phyloP scores from a whole-genome alignment of 2,329 filamentous ascomycete genomes.

The Ceratocystis eucalypticola region DNA sequence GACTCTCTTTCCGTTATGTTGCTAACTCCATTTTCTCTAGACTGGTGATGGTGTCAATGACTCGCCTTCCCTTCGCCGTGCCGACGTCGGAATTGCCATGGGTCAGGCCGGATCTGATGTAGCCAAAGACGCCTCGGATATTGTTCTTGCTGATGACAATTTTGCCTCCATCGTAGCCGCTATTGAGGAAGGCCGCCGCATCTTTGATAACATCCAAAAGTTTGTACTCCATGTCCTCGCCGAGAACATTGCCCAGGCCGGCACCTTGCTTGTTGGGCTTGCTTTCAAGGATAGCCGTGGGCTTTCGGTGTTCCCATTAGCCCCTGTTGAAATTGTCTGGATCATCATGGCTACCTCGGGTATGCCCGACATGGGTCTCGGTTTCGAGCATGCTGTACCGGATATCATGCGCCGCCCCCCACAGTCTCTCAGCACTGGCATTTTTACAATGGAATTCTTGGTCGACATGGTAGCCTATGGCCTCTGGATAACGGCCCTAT shows the following conservation, averaged over 20 bases:
- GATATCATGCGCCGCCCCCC: slow-evolving; percentile 58
- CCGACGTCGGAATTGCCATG: slow-evolving; percentile 61
- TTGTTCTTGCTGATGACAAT: slow-evolving; percentile 60
- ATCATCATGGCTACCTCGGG: slow-evolving; percentile 69
- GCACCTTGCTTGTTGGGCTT: slow-evolving; percentile 55
- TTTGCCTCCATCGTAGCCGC: slow-evolving; percentile 59
- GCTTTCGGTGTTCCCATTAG: slow-evolving; percentile 58
- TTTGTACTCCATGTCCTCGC: slow-evolving; percentile 58
- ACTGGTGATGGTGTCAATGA: slow-evolving; percentile 66
- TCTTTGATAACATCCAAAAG: slow-evolving; percentile 66
- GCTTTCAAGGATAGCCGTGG: slow-evolving; percentile 52
- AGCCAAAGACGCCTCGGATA: slow-evolving; percentile 50
- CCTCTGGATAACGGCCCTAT: slow-evolving; percentile 52
- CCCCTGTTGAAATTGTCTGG: slow-evolving; percentile 68
- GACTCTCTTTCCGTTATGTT: not conserved
- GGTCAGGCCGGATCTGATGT: slow-evolving; percentile 49
- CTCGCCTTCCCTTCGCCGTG: slow-evolving; percentile 53
- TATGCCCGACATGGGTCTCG: slow-evolving; percentile 63
- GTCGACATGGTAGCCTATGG: slow-evolving; percentile 57
- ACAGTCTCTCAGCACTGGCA: slow-evolving; percentile 45
- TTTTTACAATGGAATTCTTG: slow-evolving; percentile 54
- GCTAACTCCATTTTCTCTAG: slow-evolving; percentile 17
- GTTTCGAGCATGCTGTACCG: slow-evolving; percentile 55
- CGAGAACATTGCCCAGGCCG: slow-evolving; percentile 58
- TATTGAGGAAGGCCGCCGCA: slow-evolving; percentile 56